Evolutionary conservation across 352 stramenopile genomes (phyloP).

Genomic region (Saprolegnia parasitica): DNA sequence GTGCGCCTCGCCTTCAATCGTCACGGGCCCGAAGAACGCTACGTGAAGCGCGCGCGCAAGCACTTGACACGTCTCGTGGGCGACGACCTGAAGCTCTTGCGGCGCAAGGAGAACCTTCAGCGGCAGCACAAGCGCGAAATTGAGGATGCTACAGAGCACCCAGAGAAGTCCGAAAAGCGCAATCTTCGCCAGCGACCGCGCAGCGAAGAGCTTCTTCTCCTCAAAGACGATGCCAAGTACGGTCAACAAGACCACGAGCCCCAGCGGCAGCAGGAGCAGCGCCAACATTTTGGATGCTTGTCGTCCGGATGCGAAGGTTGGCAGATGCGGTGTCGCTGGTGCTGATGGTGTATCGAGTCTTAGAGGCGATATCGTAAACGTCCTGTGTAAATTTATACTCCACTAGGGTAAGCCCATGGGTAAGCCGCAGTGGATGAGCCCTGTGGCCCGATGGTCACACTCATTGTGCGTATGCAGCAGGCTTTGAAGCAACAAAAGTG

Average conservation of each 20-base stretch:
- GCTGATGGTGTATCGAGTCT: no score
- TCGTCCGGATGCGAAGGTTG: no score
- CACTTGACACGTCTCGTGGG: conserved; percentile 3
- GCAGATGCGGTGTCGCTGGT: no score
- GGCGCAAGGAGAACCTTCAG: conserved; percentile 4
- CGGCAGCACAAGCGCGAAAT: conserved; percentile 1
- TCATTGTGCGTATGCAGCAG: no score
- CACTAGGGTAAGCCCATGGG: no score
- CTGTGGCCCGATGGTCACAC: no score
- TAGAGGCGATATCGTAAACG: no score
- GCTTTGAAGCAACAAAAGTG: no score
- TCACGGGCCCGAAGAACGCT: conserved; percentile 8
- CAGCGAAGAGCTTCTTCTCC: conserved; percentile 12
- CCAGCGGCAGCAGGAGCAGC: background rate
- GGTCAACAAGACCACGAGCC: background rate
- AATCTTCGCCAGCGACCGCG: background rate
- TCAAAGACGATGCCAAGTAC: conserved; percentile 6
- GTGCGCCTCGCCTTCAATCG: background rate
- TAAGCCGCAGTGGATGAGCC: no score
- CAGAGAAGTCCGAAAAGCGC: conserved; percentile 4
- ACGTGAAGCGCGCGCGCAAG: conserved; percentile 6
- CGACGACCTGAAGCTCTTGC: background rate
- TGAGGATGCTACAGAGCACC: background rate
- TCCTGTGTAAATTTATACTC: no score
- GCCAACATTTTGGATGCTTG: background rate